Conservation (phyloP, 2,329 filamentous ascomycete genomes). For the Cladosporium velox region DNA sequence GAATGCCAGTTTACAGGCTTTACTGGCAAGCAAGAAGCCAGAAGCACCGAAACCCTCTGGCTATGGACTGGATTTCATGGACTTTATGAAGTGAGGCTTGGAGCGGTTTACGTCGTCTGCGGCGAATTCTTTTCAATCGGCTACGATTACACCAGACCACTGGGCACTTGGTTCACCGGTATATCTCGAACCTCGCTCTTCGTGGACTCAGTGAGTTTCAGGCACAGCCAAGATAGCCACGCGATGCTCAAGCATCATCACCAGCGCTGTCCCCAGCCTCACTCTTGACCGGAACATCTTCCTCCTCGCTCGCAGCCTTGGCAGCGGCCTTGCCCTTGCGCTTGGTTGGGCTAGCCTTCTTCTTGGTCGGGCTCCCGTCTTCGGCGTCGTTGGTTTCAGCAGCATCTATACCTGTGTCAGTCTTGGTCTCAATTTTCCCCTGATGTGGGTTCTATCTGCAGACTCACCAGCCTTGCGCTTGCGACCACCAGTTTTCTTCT, state of each 20-base stretch:
- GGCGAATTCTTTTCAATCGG: no score
- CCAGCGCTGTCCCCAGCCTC: background rate
- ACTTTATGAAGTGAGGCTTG: constrained; percentile 20
- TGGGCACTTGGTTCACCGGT: no score
- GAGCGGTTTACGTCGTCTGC: background rate
- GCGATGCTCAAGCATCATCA: background rate
- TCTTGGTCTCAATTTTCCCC: background rate
- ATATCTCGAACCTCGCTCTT: no score
- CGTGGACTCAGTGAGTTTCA: no score
- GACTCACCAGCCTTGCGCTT: constrained; percentile 14
- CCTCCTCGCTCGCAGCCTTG: background rate
- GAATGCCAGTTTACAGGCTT: constrained; percentile 18
- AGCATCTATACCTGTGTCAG: background rate
- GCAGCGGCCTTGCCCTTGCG: background rate
- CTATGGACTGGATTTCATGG: constrained; percentile 22
- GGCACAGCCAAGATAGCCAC: background rate
- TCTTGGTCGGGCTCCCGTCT: constrained; percentile 5
- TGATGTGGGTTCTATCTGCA: background rate
- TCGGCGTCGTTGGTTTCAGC: background rate
- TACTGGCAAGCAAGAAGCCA: constrained; percentile 14
- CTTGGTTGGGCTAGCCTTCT: constrained; percentile 16
- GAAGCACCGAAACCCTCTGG: constrained; percentile 14
- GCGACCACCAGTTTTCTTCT: constrained; percentile 9
- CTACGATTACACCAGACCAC: no score
- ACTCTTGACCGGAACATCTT: background rate